Base-by-base conservation (phyloP, 768 basidiomycete genomes). In the Suillus ampliporus region DNA sequence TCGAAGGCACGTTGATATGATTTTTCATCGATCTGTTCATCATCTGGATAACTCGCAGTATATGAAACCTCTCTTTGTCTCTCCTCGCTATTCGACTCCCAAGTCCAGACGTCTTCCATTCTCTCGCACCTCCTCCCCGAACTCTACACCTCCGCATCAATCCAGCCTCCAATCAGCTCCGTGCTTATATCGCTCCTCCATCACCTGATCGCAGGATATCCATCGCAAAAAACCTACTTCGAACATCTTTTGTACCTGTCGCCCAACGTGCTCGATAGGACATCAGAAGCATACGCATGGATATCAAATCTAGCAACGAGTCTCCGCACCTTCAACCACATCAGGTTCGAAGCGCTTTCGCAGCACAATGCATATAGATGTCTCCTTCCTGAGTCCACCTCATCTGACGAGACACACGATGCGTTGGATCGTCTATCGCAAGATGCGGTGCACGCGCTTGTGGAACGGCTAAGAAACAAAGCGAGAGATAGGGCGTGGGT, bases 51-150 rank as follows among this genome's bases (percentile, higher is more conserved):
- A 31, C 26, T 58, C 23, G 21, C 68, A 92, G 91, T 84, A 1
- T 92, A 91, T 70, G 89, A 93, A 75, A 89, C 84, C 5, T 93
- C 91, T 0, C 78, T 92, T 23, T 84, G 82, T 72, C 80, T 91
- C 35, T 82, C 89, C 28, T 77, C 85, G 31, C 65, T 90, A 35
- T 92, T 91, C 76, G 79, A 82, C 53, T 84, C 84, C 1, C 80
- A 85, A 0, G 79, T 80, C 43, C 89, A 92, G 74, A 84, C 86
- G 4, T 82, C 82, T 8, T 83, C 89, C 19, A 82, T 90, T 62
- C 78, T 89, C 38, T 82, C 86, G 2, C 83, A 84, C 65, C 81
- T 92, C 28, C 72, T 91, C 31, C 83, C 84, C 4, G 68, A 79
- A 46, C 66, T 86, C 58, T 84, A 86, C 69, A 72, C 76, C 51